Conservation (phyloP, 2,329 filamentous ascomycete genomes). For the Colletotrichum tofieldiae region DNA sequence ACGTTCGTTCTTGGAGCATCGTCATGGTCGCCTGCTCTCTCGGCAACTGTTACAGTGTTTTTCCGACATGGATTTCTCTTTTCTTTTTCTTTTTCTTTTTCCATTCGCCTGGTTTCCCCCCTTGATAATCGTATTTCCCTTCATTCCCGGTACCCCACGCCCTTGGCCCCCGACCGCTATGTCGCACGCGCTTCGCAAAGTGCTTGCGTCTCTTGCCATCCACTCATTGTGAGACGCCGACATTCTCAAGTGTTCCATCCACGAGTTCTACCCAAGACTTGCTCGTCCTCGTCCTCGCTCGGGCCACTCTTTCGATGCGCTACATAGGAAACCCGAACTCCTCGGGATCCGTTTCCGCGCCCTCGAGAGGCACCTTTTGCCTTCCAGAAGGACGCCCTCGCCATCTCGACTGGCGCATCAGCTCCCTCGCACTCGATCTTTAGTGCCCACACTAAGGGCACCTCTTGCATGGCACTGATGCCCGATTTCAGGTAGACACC, state of each 20-base stretch:
- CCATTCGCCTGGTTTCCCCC: too few relatives aligned
- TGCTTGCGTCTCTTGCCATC: conserved; percentile 16
- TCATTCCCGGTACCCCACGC: too few relatives aligned
- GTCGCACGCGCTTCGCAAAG: conserved; percentile 9
- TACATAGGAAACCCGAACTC: neutral
- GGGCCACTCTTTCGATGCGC: conserved; percentile 17
- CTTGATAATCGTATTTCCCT: too few relatives aligned
- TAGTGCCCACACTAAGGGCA: neutral
- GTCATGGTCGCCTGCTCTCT: neutral
- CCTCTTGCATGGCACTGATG: neutral
- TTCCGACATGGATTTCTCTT: too few relatives aligned
- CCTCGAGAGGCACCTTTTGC: neutral
- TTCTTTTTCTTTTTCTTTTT: neutral
- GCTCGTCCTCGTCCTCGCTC: conserved; percentile 11
- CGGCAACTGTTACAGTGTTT: neutral
- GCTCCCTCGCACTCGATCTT: neutral
- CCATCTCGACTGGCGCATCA: neutral
- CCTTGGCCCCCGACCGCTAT: neutral
- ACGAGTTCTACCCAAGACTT: neutral
- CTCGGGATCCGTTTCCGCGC: conserved; percentile 9
- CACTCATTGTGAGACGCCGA: conserved; percentile 32
- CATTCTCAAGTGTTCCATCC: conserved; percentile 20
- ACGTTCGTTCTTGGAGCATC: neutral
- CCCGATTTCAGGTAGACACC: neutral
- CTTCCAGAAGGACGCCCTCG: conserved; percentile 5